phyloP scores from a whole-genome alignment of 2,329 filamentous ascomycete genomes.

The Dothistroma pini region DNA sequence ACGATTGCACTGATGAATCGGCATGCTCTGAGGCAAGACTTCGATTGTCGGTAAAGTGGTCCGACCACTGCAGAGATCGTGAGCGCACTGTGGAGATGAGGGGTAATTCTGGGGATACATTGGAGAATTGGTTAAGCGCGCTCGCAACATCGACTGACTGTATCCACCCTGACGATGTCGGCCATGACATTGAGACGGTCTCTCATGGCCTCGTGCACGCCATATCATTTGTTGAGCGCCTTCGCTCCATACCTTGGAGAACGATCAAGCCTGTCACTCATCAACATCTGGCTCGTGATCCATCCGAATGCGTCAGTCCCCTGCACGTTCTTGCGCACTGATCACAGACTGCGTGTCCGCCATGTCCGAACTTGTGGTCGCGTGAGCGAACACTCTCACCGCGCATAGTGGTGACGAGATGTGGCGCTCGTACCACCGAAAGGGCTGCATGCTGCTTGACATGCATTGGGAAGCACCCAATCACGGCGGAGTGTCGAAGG shows the following conservation, averaged over 20 bases:
- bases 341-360: background rate
- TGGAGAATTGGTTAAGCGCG: background rate
- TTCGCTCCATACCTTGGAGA: background rate
- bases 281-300: background rate
- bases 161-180: background rate
- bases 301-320: background rate
- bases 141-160: background rate
- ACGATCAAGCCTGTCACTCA: background rate
- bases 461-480: background rate
- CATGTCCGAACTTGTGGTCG: background rate
- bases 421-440: slow-evolving; percentile 1
- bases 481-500: background rate
- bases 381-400: slow-evolving; percentile 1
- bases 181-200: background rate
- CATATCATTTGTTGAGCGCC: slow-evolving; percentile 6
- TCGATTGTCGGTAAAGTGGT: too few relatives aligned
- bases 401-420: background rate
- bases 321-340: slow-evolving; percentile 3
- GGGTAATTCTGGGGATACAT: too few relatives aligned
- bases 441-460: background rate
- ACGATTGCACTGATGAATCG: background rate
- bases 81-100: too few relatives aligned
- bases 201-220: background rate
- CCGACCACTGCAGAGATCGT: too few relatives aligned
- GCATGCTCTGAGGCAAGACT: too few relatives aligned